These are phyloP conservation scores for Acacia pycnantha DNA, from an alignment of 331 rosid species.

Conservation along the genomic window DNA sequence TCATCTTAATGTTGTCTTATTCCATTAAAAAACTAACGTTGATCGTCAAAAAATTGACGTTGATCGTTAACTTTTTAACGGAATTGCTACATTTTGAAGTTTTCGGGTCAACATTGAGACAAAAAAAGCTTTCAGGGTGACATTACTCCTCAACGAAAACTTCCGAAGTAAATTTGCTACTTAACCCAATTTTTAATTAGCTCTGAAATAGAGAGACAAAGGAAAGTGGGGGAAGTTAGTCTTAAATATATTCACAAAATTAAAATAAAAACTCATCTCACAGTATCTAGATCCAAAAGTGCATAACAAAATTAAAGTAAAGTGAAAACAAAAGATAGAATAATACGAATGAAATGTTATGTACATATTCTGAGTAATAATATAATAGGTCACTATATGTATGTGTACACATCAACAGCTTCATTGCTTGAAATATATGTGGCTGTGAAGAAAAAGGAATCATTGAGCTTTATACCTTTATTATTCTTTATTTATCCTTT, in stretches of 20 bases:
- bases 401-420: constrained; percentile 30
- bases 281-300: too few relatives aligned
- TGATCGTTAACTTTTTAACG: too few relatives aligned
- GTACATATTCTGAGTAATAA: neutral
- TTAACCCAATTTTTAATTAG: too few relatives aligned
- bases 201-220: neutral
- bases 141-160: too few relatives aligned
- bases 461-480: constrained; percentile 24
- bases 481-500: constrained; percentile 19
- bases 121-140: too few relatives aligned
- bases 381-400: neutral
- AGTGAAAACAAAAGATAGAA: constrained; percentile 20
- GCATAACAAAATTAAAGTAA: neutral
- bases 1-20: too few relatives aligned
- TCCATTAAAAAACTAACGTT: too few relatives aligned
- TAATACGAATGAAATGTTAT: constrained; percentile 23
- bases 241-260: neutral
- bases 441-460: constrained; percentile 30
- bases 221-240: neutral
- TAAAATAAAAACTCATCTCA: too few relatives aligned
- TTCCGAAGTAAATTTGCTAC: too few relatives aligned
- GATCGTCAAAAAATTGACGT: too few relatives aligned
- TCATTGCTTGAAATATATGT: constrained; percentile 22
- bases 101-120: too few relatives aligned
- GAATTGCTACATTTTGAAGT: too few relatives aligned